Evolutionary conservation across 148 eudicot species (phyloP), one percentile per base, ranked within the genome.

Genomic region (Nyssa sinensis): DNA sequence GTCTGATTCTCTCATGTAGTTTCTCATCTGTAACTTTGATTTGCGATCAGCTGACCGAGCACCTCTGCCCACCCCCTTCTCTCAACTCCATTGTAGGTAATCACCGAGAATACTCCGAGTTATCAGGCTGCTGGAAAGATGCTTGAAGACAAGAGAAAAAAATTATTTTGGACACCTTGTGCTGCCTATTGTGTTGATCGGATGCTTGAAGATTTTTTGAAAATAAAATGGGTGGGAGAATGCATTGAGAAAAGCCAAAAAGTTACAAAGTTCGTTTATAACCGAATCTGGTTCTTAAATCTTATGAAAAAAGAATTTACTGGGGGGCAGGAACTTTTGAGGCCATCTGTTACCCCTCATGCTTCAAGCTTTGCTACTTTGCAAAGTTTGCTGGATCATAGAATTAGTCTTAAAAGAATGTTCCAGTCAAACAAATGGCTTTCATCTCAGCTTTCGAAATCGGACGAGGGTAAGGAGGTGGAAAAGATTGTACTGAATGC

Each of bases 81-180:
- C n/a, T n/a, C n/a, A n/a, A 13, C 29, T 25, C 30, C 59, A 74
- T 19, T 82, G 80, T 83, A 94, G 97, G 97, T 92, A 72, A 82
- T 94, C 66, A 94, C 97, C 29, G 88, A 88, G 74, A 87, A 86
- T 80, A 86, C 93, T 86, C 86, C 82, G 39, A 84, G 90, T 74
- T 94, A 88, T 78, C 87, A 85, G 79, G 81, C 86, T 82, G 98
- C 97, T 71, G 98, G 98, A 61, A 92, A 94, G 86, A 88, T 94
- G 98, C 90, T 94, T 74, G 96, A 91, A 85, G 97, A 92, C 31
- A 94, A 89, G 82, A 80, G 98, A 68, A 89, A 77, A 73, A 84
- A 78, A 8, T 74, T 94, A 73, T 94, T 83, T 78, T 94, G 98
- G 98, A 92, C 93, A 35, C 97, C 98, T 67, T 94, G 98, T 90